These are phyloP conservation scores for Buxus sempervirens DNA, from an alignment of 164 flowering plant species.

Conservation along the genomic window DNA sequence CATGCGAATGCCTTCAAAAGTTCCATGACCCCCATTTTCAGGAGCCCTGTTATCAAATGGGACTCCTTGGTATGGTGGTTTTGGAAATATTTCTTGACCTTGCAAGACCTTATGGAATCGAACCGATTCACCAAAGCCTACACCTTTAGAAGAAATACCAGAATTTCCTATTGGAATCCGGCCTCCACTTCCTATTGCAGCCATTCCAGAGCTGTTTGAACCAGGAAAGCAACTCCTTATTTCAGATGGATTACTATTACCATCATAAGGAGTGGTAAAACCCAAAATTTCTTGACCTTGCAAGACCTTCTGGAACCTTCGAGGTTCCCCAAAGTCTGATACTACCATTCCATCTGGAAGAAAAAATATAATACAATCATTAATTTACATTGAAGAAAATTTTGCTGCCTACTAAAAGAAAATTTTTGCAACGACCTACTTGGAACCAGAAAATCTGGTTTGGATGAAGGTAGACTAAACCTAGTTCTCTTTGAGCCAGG, in stretches of 20 bases:
- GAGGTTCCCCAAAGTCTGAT: constrained; percentile 74
- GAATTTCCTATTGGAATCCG: constrained; percentile 26
- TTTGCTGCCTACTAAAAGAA: no score
- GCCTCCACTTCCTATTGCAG: constrained; percentile 27
- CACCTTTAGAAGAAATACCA: constrained; percentile 31
- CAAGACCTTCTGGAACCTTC: constrained; percentile 98
- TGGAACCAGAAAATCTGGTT: constrained; percentile 55
- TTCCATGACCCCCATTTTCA: constrained; percentile 31
- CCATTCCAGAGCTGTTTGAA: constrained; percentile 26
- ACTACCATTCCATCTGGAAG: constrained; percentile 55
- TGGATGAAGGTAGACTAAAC: constrained; percentile 44
- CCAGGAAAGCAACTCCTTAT: constrained; percentile 34
- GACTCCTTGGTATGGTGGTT: constrained; percentile 32
- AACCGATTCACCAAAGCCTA: constrained; percentile 58
- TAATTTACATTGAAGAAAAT: not conserved
- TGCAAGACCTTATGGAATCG: constrained; percentile 95
- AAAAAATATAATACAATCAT: constrained; percentile 1
- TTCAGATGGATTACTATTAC: constrained; percentile 41
- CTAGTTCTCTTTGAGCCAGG: constrained; percentile 68
- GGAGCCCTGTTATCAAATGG: constrained; percentile 20
- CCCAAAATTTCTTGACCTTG: constrained; percentile 99
- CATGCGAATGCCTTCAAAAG: constrained; percentile 35
- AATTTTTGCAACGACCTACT: constrained; percentile 30
- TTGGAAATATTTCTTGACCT: constrained; percentile 87
- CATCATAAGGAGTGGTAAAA: constrained; percentile 37